Percentiles rank a stretch among this genome's conserved stretches.
Evolutionary conservation across 306 rosid species (phyloP).

Genomic region (Fagus sylvatica): DNA sequence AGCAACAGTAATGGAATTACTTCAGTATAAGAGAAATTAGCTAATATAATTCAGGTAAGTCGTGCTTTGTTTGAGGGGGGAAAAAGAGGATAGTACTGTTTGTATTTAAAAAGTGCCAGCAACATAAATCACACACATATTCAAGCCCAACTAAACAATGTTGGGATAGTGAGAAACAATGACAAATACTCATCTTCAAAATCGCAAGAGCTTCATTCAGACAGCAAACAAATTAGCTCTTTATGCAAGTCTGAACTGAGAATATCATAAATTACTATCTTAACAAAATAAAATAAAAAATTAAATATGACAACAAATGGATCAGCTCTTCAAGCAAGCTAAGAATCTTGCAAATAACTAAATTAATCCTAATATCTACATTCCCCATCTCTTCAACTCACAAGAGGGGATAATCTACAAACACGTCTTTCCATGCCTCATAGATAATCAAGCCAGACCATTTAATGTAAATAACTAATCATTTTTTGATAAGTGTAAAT

Average conservation of each 20-base stretch:
- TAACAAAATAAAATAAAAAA: not conserved
- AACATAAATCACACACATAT: not conserved
- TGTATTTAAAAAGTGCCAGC: not conserved
- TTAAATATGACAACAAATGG: not conserved
- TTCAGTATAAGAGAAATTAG: not conserved
- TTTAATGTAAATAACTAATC: not conserved
- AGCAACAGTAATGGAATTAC: not conserved
- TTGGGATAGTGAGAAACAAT: not conserved
- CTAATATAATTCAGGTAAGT: not conserved
- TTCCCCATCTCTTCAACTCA: not conserved
- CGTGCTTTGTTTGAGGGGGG: not conserved
- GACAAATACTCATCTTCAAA: not conserved
- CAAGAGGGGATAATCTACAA: not conserved
- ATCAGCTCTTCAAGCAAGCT: not conserved
- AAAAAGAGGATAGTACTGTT: not conserved
- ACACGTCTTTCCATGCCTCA: not conserved
- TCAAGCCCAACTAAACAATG: not conserved
- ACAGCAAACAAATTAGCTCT: not conserved
- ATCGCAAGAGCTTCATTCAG: not conserved
- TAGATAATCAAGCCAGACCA: not conserved
- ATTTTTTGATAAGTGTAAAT: too few species aligned
- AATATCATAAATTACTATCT: not conserved
- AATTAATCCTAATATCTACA: not conserved
- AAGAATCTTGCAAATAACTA: not conserved
- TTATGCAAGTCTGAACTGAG: not conserved